These are phyloP conservation scores for Metschnikowia orientalis DNA, from an alignment of 805 yeast species.

Conservation along the genomic window DNA sequence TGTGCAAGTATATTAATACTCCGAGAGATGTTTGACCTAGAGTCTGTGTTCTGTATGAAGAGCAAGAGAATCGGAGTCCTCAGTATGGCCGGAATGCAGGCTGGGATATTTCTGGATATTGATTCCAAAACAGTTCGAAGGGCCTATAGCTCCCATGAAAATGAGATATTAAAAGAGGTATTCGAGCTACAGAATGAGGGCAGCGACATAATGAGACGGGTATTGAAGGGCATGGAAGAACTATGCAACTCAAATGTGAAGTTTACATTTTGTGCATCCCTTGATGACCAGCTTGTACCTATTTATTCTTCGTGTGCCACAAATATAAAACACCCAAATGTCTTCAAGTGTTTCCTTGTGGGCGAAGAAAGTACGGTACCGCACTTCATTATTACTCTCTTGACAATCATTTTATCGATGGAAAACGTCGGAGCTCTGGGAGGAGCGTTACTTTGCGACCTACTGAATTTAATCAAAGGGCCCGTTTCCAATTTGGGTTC, in stretches of 20 bases:
- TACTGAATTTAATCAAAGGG: constrained; percentile 29
- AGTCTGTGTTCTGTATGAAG: constrained; percentile 4
- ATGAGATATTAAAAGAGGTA: constrained; percentile 33
- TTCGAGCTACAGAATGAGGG: constrained; percentile 29
- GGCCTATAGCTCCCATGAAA: constrained; percentile 34
- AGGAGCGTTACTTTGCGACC: constrained; percentile 26
- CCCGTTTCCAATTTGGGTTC: constrained; percentile 18
- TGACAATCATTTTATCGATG: constrained; percentile 27
- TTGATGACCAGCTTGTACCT: constrained; percentile 37
- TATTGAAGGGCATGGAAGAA: constrained; percentile 19
- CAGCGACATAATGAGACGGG: constrained; percentile 14
- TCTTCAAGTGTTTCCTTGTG: constrained; percentile 26
- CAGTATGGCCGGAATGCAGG: constrained; percentile 32
- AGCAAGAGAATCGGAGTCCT: constrained; percentile 28
- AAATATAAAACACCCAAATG: constrained; percentile 35
- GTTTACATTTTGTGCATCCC: constrained; percentile 31
- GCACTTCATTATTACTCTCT: constrained; percentile 24
- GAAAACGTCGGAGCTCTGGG: constrained; percentile 35
- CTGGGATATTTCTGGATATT: constrained; percentile 31
- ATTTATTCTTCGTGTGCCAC: constrained; percentile 28
- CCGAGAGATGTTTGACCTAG: constrained; percentile 17
- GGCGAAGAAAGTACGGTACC: constrained; percentile 22
- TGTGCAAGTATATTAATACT: constrained; percentile 31
- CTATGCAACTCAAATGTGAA: constrained; percentile 29
- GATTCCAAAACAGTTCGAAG: constrained; percentile 35